phyloP scores from a whole-genome alignment of 2,329 filamentous ascomycete species.

The Lachnellula subtilissima region DNA sequence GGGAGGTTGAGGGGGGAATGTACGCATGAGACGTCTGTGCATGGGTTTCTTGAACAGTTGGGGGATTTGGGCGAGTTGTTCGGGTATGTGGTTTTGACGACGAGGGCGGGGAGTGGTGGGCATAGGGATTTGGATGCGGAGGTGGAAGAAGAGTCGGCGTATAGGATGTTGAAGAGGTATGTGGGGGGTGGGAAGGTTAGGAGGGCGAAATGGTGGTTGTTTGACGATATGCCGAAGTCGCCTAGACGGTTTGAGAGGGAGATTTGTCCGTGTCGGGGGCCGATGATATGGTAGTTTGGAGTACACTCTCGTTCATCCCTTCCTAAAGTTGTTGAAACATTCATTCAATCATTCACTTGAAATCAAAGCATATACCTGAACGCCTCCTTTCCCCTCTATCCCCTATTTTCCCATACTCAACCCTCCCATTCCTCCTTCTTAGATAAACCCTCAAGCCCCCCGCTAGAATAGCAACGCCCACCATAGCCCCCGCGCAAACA shows the following conservation, averaged over 20 bases:
- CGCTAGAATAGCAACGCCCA: constrained; percentile 39
- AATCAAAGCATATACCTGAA: constrained; percentile 1
- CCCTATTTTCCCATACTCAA: constrained; percentile 16
- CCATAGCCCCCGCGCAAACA: constrained; percentile 47
- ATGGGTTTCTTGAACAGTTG: neutral
- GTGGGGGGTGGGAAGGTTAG: too few species aligned
- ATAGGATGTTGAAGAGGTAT: too few species aligned
- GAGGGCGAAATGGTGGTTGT: too few species aligned
- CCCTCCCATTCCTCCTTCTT: constrained; percentile 20
- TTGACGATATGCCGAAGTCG: too few species aligned
- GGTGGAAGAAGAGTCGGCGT: too few species aligned
- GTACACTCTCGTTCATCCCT: too few species aligned
- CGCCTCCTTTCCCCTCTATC: constrained; percentile 8
- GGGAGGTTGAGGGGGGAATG: neutral
- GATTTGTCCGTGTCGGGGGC: too few species aligned
- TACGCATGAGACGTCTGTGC: neutral
- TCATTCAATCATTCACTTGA: neutral
- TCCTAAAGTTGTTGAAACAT: too few species aligned
- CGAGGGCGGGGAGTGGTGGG: neutral
- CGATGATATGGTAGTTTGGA: too few species aligned
- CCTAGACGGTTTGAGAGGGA: too few species aligned
- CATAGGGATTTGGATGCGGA: neutral
- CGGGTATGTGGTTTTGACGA: neutral
- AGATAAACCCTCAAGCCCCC: constrained; percentile 36
- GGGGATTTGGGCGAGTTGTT: neutral